Percentiles rank a stretch among this genome's conserved stretches.
These are phyloP conservation scores for Lycium ferocissimum DNA, from an alignment of 257 asterid species.

Conservation along the genomic window DNA sequence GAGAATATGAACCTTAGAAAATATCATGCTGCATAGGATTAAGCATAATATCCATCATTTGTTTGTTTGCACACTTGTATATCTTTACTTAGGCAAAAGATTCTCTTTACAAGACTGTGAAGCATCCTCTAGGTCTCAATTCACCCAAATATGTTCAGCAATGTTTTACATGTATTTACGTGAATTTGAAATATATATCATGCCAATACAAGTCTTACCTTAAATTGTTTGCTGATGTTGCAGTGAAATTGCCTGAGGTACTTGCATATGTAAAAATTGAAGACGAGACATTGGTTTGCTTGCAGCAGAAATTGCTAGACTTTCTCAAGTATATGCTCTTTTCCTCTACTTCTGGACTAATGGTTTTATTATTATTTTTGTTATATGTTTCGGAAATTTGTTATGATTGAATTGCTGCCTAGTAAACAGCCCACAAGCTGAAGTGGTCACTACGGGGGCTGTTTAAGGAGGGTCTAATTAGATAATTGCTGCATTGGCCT, in stretches of 20 bases:
- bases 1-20: background rate
- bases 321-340: constrained; percentile 72
- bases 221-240: constrained; percentile 45
- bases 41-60: background rate
- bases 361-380: background rate
- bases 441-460: background rate
- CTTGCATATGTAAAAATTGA: constrained; percentile 73
- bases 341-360: constrained; percentile 25
- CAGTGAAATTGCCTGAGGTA: constrained; percentile 93
- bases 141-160: background rate
- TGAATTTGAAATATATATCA: background rate
- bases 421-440: constrained; percentile 8
- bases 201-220: constrained; percentile 17
- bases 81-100: background rate
- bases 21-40: background rate
- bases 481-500: background rate
- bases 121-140: background rate
- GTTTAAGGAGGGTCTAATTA: constrained; percentile 7
- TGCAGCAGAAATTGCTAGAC: constrained; percentile 87
- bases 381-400: background rate
- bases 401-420: background rate
- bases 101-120: background rate
- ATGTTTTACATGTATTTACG: background rate
- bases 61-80: too few relatives aligned
- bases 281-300: constrained; percentile 65